A percentile compares a stretch with the other conserved stretches of the same genome.
phyloP scores from a whole-genome alignment of 192 early-diverging fungal species.

The Rhizoclosmatium globosum region DNA sequence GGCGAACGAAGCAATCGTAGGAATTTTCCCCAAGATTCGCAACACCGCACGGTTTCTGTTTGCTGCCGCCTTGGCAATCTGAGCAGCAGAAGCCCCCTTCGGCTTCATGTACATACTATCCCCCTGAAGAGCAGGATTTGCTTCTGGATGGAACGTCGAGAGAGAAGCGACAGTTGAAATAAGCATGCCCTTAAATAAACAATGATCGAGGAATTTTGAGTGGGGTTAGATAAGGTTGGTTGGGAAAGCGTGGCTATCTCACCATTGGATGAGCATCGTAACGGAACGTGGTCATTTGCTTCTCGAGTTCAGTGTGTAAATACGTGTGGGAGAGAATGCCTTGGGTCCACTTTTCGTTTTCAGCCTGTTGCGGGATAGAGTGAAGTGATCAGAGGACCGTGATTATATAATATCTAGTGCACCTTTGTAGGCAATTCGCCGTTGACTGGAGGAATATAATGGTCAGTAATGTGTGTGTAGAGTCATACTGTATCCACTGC shows the following conservation, averaged over 20 bases:
- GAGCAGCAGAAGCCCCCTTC: slow-evolving; percentile 40
- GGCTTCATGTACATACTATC: slow-evolving; percentile 55
- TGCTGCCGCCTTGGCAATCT: slow-evolving; percentile 33
- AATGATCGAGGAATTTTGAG: neutral
- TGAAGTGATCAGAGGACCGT: neutral
- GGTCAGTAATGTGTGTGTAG: neutral
- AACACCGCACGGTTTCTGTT: slow-evolving; percentile 63
- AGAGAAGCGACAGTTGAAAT: slow-evolving; percentile 67
- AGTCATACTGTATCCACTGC: neutral
- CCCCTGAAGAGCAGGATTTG: slow-evolving; percentile 70
- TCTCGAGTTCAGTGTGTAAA: slow-evolving; percentile 64
- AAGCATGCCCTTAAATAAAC: slow-evolving; percentile 62
- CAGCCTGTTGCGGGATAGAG: slow-evolving; percentile 5
- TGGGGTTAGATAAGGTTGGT: neutral
- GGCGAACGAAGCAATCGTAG: slow-evolving; percentile 67
- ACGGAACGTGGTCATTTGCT: slow-evolving; percentile 65
- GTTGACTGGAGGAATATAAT: slow-evolving; percentile 43
- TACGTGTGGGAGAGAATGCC: slow-evolving; percentile 65
- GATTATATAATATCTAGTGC: neutral
- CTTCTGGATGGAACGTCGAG: slow-evolving; percentile 74
- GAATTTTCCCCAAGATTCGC: slow-evolving; percentile 69
- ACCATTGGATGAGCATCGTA: slow-evolving; percentile 75
- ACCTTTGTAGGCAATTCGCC: slow-evolving; percentile 50
- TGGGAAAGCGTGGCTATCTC: neutral
- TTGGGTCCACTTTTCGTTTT: slow-evolving; percentile 55